Evolutionary conservation across 2,329 filamentous ascomycete genomes (phyloP), one percentile per base, ranked within the genome.

Genomic region (Verticillium isaacii): DNA sequence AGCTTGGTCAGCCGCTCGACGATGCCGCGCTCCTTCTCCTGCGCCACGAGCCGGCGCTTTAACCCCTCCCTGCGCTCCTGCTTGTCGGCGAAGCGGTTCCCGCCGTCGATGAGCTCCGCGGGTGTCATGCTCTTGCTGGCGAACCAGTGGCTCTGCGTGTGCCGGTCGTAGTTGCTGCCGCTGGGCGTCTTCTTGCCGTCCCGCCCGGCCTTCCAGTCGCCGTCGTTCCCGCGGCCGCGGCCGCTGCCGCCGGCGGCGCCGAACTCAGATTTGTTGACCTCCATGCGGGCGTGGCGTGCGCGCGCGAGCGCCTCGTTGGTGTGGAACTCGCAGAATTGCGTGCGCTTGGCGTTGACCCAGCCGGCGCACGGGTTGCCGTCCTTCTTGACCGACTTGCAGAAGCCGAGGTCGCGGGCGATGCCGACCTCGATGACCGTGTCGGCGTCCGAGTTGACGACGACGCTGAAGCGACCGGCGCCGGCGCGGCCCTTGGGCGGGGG

Each of bases 381-480:
- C 70, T 91, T 94, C 72, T 91, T 92, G 65, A 92, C 79, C 7
- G 88, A 87, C 71, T 93, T 92, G 77, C 95, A 99, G 72, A 90
- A 96, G 1, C 91, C 93, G 2, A 99, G 79, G 74, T 99, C 94
- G 57, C 93, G 84, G 12, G 93, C 87, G 25, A 82, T 85, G 45
- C 96, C 95, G 59, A 99, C 85, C 73, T 99, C 96, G 15, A 99
- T 85, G 39, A 99, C 87, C 0, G 89, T 94, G 71, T 99, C 95
- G 37, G 90, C 90, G 39, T 91, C 92, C 56, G 90, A 94, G 63
- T 90, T 91, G 65, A 99, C 85, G 15, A 92, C 90, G 5, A 99
- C 81, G 58, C 89, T 92, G 76, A 98, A 99, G 36, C 87, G 86
- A 32, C 93, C 93, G 0, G 90, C 94, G 65, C 93, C 91, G 17